Conservation (phyloP, 257 asterid species). For the Solanum chilense region DNA sequence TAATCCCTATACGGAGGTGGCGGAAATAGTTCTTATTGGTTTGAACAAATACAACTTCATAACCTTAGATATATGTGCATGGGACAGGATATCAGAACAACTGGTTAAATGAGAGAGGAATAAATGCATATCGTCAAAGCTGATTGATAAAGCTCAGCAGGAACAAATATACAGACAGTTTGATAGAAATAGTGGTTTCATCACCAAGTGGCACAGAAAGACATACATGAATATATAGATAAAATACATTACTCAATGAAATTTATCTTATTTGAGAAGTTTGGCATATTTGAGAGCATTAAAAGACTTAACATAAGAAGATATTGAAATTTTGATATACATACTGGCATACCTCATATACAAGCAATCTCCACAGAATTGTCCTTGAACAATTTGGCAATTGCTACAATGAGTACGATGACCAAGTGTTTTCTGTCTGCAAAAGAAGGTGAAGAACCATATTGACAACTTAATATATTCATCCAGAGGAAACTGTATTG, state of each 20-base stretch:
- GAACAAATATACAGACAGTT: neutral
- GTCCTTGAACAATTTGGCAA: slow-evolving; percentile 83
- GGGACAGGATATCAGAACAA: neutral
- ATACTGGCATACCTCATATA: slow-evolving; percentile 61
- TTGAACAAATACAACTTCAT: neutral
- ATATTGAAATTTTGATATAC: neutral
- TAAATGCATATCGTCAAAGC: neutral
- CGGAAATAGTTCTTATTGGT: neutral
- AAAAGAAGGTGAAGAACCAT: neutral
- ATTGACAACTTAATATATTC: neutral
- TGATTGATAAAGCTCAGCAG: neutral
- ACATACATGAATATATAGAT: neutral
- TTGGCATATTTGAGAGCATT: neutral
- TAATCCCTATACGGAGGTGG: neutral
- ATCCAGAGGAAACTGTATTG: neutral
- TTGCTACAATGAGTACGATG: slow-evolving; percentile 69
- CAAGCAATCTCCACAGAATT: slow-evolving; percentile 97
- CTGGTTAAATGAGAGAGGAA: neutral
- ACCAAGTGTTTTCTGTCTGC: slow-evolving; percentile 96
- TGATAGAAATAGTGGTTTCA: neutral
- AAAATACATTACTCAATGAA: neutral
- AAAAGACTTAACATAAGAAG: neutral
- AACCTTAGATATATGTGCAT: neutral
- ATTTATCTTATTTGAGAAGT: neutral
- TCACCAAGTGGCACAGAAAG: neutral